Evolutionary conservation across 148 eudicot genomes (phyloP).

Genomic region (Fallopia convolvulus): DNA sequence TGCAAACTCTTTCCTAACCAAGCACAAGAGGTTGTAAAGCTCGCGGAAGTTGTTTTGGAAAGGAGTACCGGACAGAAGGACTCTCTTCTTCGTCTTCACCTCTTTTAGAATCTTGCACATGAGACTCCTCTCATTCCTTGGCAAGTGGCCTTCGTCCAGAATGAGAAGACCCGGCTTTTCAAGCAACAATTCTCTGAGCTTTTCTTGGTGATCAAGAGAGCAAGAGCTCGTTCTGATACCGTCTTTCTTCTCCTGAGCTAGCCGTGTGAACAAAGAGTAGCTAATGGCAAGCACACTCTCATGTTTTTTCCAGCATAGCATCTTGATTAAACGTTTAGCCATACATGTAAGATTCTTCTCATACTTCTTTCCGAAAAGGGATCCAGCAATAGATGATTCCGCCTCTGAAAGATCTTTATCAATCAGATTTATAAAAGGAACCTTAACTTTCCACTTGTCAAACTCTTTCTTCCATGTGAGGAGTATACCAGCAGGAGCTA

Average conservation of each 20-base stretch:
- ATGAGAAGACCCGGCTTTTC: constrained; percentile 34
- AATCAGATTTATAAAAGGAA: constrained; percentile 62
- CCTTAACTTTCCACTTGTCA: constrained; percentile 43
- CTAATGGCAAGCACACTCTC: constrained; percentile 62
- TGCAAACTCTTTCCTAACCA: constrained; percentile 46
- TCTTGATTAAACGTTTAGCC: constrained; percentile 36
- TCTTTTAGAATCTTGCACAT: constrained; percentile 48
- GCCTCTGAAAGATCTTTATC: constrained; percentile 28
- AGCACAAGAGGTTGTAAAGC: constrained; percentile 50
- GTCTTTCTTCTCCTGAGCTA: constrained; percentile 22
- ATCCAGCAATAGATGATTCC: constrained; percentile 22
- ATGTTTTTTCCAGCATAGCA: constrained; percentile 41
- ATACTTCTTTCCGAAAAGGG: not conserved
- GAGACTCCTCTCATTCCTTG: constrained; percentile 47
- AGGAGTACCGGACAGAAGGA: constrained; percentile 87
- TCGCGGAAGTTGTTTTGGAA: constrained; percentile 80
- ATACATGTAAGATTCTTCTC: not conserved
- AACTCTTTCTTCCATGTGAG: constrained; percentile 82
- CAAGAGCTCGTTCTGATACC: not conserved
- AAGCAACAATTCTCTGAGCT: constrained; percentile 34
- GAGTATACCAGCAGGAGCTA: constrained; percentile 71
- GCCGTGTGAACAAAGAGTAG: constrained; percentile 43
- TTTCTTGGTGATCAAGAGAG: not conserved
- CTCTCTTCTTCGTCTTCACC: constrained; percentile 44
- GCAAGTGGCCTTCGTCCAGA: constrained; percentile 78